phyloP scores from a whole-genome alignment of 495 filamentous ascomycete genomes.

The Baudoinia panamericana region DNA sequence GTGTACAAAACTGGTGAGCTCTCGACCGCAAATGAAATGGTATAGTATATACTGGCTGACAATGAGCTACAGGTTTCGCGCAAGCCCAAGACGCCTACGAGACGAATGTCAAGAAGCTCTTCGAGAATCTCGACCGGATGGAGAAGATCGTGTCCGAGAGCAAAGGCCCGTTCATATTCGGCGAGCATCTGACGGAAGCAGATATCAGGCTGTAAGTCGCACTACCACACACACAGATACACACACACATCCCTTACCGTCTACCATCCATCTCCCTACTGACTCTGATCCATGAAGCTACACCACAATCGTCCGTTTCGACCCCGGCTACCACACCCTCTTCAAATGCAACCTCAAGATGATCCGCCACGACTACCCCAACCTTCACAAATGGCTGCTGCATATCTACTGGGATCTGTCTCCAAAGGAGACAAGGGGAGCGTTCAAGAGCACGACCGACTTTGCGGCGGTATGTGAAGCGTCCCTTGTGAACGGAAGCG shows the following conservation, averaged over 20 bases:
- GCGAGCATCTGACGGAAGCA: conserved; percentile 51
- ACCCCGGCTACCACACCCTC: conserved; percentile 52
- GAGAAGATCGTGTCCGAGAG: conserved; percentile 30
- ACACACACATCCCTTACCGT: background rate
- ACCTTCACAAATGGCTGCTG: conserved; percentile 54
- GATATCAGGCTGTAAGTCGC: conserved; percentile 45
- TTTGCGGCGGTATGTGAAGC: conserved; percentile 40
- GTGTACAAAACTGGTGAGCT: conserved; percentile 43
- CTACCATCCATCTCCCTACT: background rate
- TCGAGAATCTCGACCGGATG: conserved; percentile 48
- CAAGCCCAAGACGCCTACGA: conserved; percentile 52
- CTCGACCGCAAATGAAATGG: background rate
- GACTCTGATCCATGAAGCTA: conserved; percentile 15
- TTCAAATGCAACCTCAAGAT: conserved; percentile 60
- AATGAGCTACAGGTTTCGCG: conserved; percentile 53
- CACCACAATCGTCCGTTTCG: conserved; percentile 53
- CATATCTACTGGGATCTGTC: conserved; percentile 57
- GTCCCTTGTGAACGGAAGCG: no score
- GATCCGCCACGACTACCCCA: conserved; percentile 58
- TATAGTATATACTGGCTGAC: background rate
- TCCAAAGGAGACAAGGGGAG: conserved; percentile 35
- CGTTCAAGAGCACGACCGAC: conserved; percentile 56
- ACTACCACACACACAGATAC: background rate
- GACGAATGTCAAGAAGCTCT: conserved; percentile 44
- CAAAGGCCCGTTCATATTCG: conserved; percentile 41